Conservation (phyloP, 2,329 filamentous ascomycete species). For the Fusarium vanettenii region DNA sequence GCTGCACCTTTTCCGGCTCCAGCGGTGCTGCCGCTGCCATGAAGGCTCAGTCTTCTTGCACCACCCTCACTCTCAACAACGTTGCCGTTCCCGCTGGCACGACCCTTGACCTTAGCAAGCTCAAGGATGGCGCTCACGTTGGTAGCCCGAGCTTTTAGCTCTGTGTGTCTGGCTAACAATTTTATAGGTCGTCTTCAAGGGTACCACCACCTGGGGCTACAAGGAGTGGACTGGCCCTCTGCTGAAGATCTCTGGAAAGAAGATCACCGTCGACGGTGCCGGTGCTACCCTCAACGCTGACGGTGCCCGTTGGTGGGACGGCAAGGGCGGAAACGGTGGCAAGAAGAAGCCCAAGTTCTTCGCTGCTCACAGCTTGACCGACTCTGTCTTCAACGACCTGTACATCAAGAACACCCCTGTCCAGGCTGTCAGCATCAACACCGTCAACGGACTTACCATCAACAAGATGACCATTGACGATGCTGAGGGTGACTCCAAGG, state of each 20-base stretch:
- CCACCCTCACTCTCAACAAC: conserved; percentile 31
- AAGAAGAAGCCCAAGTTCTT: conserved; percentile 41
- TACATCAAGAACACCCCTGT: conserved; percentile 56
- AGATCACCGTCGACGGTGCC: conserved; percentile 39
- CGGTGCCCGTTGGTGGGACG: conserved; percentile 39
- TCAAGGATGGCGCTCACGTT: conserved; percentile 34
- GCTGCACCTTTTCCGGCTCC: conserved; percentile 37
- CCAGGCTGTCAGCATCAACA: conserved; percentile 54
- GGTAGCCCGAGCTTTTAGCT: not conserved
- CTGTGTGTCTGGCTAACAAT: not conserved
- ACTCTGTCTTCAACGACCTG: conserved; percentile 51
- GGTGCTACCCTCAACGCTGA: conserved; percentile 33
- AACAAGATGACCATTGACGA: conserved; percentile 54
- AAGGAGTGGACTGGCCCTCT: conserved; percentile 41
- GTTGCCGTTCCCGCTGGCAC: conserved; percentile 32
- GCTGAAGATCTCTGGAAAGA: conserved; percentile 31
- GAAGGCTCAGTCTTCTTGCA: conserved; percentile 24
- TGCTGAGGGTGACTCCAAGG: conserved; percentile 48
- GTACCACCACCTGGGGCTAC: conserved; percentile 39
- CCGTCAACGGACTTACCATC: conserved; percentile 49
- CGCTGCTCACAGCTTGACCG: conserved; percentile 34
- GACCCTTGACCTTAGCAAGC: conserved; percentile 36
- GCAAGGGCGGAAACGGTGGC: conserved; percentile 32
- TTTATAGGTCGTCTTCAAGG: conserved; percentile 37
- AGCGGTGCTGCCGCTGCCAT: conserved; percentile 29